These are phyloP conservation scores for Phoenix dactylifera DNA, from an alignment of 176 grass and related monocot genomes.

Conservation along the genomic window DNA sequence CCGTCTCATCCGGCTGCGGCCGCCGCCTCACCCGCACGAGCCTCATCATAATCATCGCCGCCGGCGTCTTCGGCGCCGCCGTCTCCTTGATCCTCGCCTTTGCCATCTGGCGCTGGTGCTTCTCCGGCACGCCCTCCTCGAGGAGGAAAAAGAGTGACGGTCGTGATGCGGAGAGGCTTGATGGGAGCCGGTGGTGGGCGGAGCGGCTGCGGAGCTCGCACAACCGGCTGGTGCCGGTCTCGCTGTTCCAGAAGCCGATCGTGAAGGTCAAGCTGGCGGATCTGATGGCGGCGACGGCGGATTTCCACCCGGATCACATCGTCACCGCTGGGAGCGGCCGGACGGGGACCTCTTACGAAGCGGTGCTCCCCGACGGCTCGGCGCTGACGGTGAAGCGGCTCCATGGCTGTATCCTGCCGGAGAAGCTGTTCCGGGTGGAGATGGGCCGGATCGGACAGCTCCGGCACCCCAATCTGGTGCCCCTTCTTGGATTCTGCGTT, in stretches of 20 bases:
- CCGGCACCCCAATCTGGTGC: conserved; percentile 86
- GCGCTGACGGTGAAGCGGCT: conserved; percentile 15
- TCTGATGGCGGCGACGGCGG: conserved; percentile 10
- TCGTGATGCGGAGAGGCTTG: not conserved
- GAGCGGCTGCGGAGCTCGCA: conserved; percentile 9
- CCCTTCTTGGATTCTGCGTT: conserved; percentile 85
- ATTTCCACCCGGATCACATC: conserved; percentile 10
- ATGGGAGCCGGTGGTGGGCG: conserved; percentile 4
- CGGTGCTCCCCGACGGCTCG: conserved; percentile 9
- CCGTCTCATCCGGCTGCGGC: not conserved
- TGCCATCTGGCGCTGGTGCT: conserved; percentile 6
- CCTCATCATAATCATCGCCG: conserved; percentile 13
- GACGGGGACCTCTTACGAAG: conserved; percentile 10
- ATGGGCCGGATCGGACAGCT: conserved; percentile 79
- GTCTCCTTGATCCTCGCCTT: conserved; percentile 5
- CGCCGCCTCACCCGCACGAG: not conserved
- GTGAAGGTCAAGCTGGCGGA: conserved; percentile 17
- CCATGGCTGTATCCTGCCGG: not conserved
- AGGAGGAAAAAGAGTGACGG: not conserved
- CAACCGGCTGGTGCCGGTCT: conserved; percentile 15
- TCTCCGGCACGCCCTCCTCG: not conserved
- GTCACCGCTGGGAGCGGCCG: conserved; percentile 10
- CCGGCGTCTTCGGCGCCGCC: conserved; percentile 9
- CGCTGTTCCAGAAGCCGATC: conserved; percentile 16
- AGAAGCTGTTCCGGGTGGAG: conserved; percentile 49